phyloP scores from a whole-genome alignment of 257 asterid genomes.

The Scutellaria barbata region DNA sequence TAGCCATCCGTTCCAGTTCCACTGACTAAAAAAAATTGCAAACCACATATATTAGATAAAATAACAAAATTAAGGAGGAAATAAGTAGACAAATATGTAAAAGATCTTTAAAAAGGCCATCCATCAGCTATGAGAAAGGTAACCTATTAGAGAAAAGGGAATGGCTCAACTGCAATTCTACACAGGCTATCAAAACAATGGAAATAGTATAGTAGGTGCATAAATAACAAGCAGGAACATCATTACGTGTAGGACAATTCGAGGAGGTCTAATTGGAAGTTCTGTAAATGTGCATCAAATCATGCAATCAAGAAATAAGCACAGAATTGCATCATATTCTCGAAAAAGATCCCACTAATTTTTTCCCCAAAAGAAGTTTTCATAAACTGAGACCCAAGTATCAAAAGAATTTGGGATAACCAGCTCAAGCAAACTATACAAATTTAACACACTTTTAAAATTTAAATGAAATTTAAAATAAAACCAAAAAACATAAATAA shows the following conservation, averaged over 20 bases:
- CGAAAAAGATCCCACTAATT: background rate
- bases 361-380: background rate
- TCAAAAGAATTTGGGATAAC: background rate
- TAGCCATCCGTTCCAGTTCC: slow-evolving; percentile 87
- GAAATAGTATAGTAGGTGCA: background rate
- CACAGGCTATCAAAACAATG: slow-evolving; percentile 25
- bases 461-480: background rate
- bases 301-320: slow-evolving; percentile 14
- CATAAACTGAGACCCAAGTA: background rate
- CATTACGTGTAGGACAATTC: background rate
- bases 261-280: slow-evolving; percentile 25
- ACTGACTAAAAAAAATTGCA: slow-evolving; percentile 59
- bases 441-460: background rate
- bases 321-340: background rate
- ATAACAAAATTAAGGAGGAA: background rate
- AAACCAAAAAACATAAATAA: slow-evolving; percentile 3
- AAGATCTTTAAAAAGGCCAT: background rate
- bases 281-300: slow-evolving; percentile 22
- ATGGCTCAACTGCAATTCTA: background rate
- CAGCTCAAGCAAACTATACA: background rate
- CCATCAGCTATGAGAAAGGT: slow-evolving; percentile 1
- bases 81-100: slow-evolving; percentile 13
- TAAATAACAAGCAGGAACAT: slow-evolving; percentile 18
- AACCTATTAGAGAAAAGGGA: slow-evolving; percentile 7
- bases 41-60: slow-evolving; percentile 30